A percentile compares a stretch with the other conserved stretches of the same genome.
phyloP scores from a whole-genome alignment of 495 filamentous ascomycete species.

The Neurospora tetrasperma region DNA sequence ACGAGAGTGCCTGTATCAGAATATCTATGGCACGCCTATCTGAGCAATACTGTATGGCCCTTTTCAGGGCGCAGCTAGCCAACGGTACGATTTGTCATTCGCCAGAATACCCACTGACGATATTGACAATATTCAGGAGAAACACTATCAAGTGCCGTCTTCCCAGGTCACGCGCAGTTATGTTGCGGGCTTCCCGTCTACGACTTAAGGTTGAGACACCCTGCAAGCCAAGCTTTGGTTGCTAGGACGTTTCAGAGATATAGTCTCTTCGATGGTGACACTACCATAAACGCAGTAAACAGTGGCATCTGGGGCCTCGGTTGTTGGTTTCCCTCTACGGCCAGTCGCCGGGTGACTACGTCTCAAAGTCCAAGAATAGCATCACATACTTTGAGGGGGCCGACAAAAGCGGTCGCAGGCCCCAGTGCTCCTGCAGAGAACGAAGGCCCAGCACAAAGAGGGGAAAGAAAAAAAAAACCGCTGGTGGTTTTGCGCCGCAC shows the following conservation, averaged over 20 bases:
- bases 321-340: background rate
- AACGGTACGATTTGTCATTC: slow-evolving; percentile 1
- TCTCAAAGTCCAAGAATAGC: background rate
- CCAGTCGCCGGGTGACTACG: background rate
- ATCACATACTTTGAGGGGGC: background rate
- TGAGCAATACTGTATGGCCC: background rate
- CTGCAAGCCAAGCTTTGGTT: background rate
- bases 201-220: background rate
- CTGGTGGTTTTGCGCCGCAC: background rate
- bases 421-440: background rate
- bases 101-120: background rate
- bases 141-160: background rate
- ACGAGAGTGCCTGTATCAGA: slow-evolving; percentile 9
- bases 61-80: background rate
- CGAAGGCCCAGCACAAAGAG: background rate
- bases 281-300: background rate
- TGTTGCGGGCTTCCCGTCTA: background rate
- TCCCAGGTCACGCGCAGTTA: background rate
- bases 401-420: background rate
- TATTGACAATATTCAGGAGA: background rate
- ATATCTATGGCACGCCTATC: background rate
- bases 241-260: background rate
- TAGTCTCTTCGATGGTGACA: background rate
- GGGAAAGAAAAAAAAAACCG: background rate
- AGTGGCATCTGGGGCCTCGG: background rate